Evolutionary conservation across 169 alveolate genomes (phyloP).

Genomic region (Plasmodium knowlesi): DNA sequence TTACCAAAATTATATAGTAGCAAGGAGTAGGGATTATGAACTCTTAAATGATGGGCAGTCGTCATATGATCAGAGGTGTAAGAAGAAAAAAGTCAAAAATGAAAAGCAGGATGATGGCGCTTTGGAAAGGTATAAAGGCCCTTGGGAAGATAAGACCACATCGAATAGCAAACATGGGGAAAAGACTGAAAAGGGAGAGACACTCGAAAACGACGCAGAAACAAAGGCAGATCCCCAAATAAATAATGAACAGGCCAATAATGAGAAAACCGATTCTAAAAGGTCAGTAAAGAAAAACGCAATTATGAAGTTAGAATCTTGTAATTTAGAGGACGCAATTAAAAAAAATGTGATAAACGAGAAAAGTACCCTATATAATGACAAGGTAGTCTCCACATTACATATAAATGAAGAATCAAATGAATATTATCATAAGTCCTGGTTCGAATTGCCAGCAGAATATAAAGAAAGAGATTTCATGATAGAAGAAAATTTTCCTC

Average conservation of each 20-base stretch:
- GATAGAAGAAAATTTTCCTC: constrained; percentile 80
- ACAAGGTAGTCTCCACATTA: constrained; percentile 65
- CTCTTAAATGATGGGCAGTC: constrained; percentile 18
- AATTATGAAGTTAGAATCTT: constrained; percentile 41
- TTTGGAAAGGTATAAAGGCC: constrained; percentile 56
- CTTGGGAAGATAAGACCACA: constrained; percentile 37
- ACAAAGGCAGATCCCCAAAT: constrained; percentile 1
- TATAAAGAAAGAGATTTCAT: constrained; percentile 75
- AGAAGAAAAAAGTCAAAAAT: constrained; percentile 33
- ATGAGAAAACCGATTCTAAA: constrained; percentile 5
- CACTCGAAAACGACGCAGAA: not conserved
- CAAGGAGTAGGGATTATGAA: constrained; percentile 7
- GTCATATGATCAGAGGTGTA: not conserved
- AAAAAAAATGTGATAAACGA: constrained; percentile 47
- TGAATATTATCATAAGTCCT: constrained; percentile 57
- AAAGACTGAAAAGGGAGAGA: constrained; percentile 4
- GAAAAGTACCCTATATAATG: constrained; percentile 59
- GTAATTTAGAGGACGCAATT: constrained; percentile 68
- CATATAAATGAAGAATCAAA: constrained; percentile 51
- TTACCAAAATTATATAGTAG: constrained; percentile 40
- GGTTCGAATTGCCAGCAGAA: constrained; percentile 75
- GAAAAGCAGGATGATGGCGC: not conserved
- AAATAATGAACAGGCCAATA: constrained; percentile 6
- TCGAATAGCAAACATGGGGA: not conserved
- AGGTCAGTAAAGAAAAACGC: not conserved